phyloP scores from a whole-genome alignment of 2,329 filamentous ascomycete genomes.

The Balansia obtecta region DNA sequence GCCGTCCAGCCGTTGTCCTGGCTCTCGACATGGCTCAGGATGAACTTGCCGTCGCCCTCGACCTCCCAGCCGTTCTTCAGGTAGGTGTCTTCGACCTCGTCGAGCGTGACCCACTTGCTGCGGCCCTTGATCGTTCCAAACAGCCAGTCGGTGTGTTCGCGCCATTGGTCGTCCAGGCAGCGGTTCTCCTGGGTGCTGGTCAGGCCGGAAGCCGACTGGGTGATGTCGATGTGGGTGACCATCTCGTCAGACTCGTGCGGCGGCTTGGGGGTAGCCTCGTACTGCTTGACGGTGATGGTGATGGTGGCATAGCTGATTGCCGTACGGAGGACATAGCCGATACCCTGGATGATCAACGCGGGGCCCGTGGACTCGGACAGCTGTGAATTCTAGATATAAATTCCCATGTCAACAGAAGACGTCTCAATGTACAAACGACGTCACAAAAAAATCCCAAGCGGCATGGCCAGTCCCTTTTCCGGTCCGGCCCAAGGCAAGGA shows the following conservation, averaged over 20 bases:
- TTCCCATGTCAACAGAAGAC: neutral
- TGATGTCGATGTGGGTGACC: slow-evolving; percentile 54
- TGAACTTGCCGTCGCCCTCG: slow-evolving; percentile 45
- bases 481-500: neutral
- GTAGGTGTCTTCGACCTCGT: slow-evolving; percentile 41
- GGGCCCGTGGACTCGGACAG: slow-evolving; percentile 58
- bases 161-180: slow-evolving; percentile 36
- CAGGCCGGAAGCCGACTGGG: slow-evolving; percentile 61
- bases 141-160: slow-evolving; percentile 64
- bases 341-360: slow-evolving; percentile 59
- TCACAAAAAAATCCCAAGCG: too few relatives aligned
- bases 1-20: slow-evolving; percentile 41
- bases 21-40: slow-evolving; percentile 52
- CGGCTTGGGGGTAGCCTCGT: slow-evolving; percentile 29
- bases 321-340: slow-evolving; percentile 62
- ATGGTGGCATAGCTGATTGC: slow-evolving; percentile 57
- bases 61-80: slow-evolving; percentile 47
- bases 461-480: neutral
- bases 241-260: slow-evolving; percentile 26
- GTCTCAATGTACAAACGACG: too few relatives aligned
- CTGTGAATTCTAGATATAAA: slow-evolving; percentile 50
- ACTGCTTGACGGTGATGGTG: slow-evolving; percentile 49
- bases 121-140: slow-evolving; percentile 61
- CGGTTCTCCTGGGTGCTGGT: slow-evolving; percentile 48
- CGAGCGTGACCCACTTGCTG: slow-evolving; percentile 35